Conservation (phyloP, 768 basidiomycete genomes). For the Lactarius psammicola region DNA sequence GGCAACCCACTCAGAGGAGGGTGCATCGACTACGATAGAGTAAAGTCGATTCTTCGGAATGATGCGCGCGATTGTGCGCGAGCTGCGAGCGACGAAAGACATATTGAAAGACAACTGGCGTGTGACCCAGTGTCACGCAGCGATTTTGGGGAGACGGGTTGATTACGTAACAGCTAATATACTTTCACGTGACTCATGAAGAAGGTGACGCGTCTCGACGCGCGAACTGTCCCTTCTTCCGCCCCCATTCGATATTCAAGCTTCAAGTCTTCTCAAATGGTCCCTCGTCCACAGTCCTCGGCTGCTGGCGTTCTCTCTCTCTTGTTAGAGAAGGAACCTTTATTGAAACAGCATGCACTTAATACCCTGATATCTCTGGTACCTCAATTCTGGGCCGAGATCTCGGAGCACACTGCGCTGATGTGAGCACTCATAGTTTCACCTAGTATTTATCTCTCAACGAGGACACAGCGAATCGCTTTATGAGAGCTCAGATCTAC, state of each 20-base stretch:
- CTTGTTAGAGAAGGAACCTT: constrained; percentile 81
- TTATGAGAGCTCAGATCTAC: constrained; percentile 79
- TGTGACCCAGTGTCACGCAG: constrained; percentile 1
- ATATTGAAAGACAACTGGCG: constrained; percentile 25
- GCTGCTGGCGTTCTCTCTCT: constrained; percentile 90
- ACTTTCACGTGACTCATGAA: constrained; percentile 12
- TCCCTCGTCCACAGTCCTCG: constrained; percentile 71
- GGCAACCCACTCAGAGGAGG: constrained; percentile 46
- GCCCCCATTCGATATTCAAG: not conserved
- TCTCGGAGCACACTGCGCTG: constrained; percentile 86
- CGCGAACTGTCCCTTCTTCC: not conserved
- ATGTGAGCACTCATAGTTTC: constrained; percentile 60
- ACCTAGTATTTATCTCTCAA: constrained; percentile 16
- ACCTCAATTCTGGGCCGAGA: constrained; percentile 97
- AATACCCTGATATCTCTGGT: constrained; percentile 78
- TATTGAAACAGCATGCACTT: constrained; percentile 91
- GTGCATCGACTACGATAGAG: constrained; percentile 42
- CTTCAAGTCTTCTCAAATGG: constrained; percentile 43
- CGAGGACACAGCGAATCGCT: constrained; percentile 68
- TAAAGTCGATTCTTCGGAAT: constrained; percentile 36
- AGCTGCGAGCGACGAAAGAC: constrained; percentile 45
- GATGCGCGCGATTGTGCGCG: constrained; percentile 50
- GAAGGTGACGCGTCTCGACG: constrained; percentile 42
- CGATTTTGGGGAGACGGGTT: constrained; percentile 18
- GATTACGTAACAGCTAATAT: constrained; percentile 5